A percentile compares a stretch with the other conserved stretches of the same genome.
Conservation (phyloP, 2,329 filamentous ascomycete species). For the Xylariaceae sp. region DNA sequence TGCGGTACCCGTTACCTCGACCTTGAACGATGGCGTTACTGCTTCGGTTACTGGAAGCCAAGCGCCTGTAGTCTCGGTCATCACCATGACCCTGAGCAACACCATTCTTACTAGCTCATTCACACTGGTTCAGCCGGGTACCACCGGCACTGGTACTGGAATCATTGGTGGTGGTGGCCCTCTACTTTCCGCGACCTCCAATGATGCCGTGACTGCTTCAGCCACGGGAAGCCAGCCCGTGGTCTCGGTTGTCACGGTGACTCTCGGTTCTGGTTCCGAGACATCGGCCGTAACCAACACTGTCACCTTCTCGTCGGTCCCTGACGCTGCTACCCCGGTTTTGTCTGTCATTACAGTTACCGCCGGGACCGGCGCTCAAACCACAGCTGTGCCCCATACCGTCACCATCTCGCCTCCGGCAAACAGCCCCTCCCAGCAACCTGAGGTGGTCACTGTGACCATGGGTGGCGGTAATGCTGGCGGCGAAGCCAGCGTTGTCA, state of each 20-base stretch:
- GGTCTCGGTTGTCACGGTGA: slow-evolving; percentile 4
- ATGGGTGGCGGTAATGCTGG: slow-evolving; percentile 9
- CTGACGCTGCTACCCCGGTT: slow-evolving; percentile 2
- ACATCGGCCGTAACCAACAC: slow-evolving; percentile 5
- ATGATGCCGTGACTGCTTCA: background rate
- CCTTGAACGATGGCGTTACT: no score
- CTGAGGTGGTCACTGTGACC: slow-evolving; percentile 11
- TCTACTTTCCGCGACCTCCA: background rate
- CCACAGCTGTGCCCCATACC: slow-evolving; percentile 7
- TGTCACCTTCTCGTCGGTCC: background rate
- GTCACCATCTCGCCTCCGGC: slow-evolving; percentile 5
- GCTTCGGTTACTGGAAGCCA: no score
- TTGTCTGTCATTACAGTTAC: slow-evolving; percentile 15
- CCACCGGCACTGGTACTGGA: background rate
- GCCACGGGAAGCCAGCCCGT: background rate
- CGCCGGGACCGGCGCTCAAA: slow-evolving; percentile 4
- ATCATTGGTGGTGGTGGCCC: background rate
- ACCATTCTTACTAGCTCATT: slow-evolving; percentile 5
- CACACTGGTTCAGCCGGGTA: background rate
- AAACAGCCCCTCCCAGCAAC: background rate
- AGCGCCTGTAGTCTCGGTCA: slow-evolving; percentile 4
- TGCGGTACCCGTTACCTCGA: no score
- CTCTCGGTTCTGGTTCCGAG: background rate
- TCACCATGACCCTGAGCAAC: slow-evolving; percentile 10
- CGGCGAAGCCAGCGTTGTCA: slow-evolving; percentile 9